Percentiles rank a stretch among this genome's conserved stretches.
phyloP scores from a whole-genome alignment of 164 flowering plant species.

The Stephania cephalantha region DNA sequence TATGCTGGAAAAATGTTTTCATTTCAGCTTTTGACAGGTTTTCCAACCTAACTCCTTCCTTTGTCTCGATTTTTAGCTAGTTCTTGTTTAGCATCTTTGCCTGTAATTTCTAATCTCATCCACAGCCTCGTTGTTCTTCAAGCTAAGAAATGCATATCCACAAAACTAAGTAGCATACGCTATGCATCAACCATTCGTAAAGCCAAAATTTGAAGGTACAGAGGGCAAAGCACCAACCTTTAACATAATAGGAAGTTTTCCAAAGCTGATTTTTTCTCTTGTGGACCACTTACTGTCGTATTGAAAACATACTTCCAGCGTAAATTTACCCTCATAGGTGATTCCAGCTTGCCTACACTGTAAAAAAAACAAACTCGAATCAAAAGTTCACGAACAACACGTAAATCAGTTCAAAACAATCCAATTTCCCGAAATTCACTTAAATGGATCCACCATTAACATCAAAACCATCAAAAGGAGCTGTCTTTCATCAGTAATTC shows the following conservation, averaged over 20 bases:
- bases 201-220: background rate
- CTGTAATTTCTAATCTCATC: background rate
- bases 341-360: constrained; percentile 81
- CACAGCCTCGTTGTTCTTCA: background rate
- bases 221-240: constrained; percentile 39
- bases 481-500: too few relatives aligned
- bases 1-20: background rate
- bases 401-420: background rate
- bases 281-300: constrained; percentile 28
- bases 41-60: background rate
- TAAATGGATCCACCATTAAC: background rate
- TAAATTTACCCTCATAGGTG: constrained; percentile 56
- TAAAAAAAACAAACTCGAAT: constrained; percentile 9
- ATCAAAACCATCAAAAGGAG: background rate
- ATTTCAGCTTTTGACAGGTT: background rate
- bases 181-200: background rate
- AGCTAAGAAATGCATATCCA: background rate
- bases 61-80: background rate
- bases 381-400: background rate
- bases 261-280: constrained; percentile 40
- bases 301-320: constrained; percentile 45
- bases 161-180: background rate
- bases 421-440: background rate
- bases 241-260: constrained; percentile 78
- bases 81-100: too few relatives aligned